Conservation (phyloP, 169 alveolate species). For the Neospora caninum region DNA sequence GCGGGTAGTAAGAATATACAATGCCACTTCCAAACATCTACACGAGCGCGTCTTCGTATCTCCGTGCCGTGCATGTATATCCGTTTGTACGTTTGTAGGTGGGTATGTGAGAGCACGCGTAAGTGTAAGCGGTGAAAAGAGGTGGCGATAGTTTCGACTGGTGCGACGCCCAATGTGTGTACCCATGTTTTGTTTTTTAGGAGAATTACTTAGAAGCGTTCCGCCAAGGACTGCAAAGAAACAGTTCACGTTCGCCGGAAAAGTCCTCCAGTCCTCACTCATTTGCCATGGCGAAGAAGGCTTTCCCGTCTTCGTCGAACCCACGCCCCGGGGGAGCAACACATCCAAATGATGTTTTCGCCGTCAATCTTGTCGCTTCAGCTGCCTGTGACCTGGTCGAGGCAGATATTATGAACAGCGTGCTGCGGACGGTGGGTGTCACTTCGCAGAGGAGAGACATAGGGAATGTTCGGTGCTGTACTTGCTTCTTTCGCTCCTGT, state of each 20-base stretch:
- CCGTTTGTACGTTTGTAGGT: neutral
- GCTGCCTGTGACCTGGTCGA: conserved; percentile 19
- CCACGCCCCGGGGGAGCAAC: neutral
- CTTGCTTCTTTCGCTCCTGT: too few relatives aligned
- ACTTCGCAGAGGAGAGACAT: too few relatives aligned
- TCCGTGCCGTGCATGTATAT: neutral
- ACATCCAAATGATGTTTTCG: neutral
- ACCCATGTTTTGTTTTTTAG: neutral
- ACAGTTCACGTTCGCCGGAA: neutral
- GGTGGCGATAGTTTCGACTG: neutral
- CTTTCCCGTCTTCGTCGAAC: neutral
- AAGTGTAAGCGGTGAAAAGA: neutral
- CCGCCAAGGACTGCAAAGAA: neutral
- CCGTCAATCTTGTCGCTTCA: neutral
- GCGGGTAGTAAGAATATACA: too few relatives aligned
- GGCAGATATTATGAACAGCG: conserved; percentile 21
- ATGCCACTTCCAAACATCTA: too few relatives aligned
- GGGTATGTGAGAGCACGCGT: neutral
- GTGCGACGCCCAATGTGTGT: too few relatives aligned
- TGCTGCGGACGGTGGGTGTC: neutral
- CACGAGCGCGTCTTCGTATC: too few relatives aligned
- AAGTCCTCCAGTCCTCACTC: neutral
- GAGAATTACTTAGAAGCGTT: conserved; percentile 20
- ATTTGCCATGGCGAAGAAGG: neutral
- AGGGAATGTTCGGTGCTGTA: too few relatives aligned